Base-by-base conservation (phyloP, 163 green algal species). In the Scenedesmus sp. region DNA sequence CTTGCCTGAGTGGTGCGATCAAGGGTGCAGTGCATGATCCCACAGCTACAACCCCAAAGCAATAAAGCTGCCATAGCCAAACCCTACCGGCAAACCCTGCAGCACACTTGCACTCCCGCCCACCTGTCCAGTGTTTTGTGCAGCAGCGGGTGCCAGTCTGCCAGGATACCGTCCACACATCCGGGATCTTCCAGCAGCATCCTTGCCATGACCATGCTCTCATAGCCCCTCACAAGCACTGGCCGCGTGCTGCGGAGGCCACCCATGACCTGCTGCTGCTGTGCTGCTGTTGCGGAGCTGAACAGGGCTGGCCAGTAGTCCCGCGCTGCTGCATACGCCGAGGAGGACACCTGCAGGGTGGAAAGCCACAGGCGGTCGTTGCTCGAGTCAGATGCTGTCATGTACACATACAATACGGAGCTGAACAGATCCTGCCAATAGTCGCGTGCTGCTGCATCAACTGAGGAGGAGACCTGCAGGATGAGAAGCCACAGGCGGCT, bases 191-290 rank as follows among this genome's bases (percentile, higher is more conserved):
- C 94, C 2, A 93, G 62, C 86, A 95, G 87, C 92, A 96, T 86
- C 2, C 94, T 91, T 15, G 94, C 90, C 95, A 96, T 97, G 6
- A 97, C 92, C 89, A 97, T 94, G 52, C 92, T 91, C 73, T 98
- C 96, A 66, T 93, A 97, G 1, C 96, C 96, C 20, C 95, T 94
- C 1, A 97, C 86, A 4, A 97, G 87, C 15, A 93, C 92, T 2
- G 95, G 95, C 5, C 95, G 85, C 8, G 57, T 90, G 3, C 79
- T 59, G 57, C 91, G 82, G 9, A 94, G 57, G 2, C 87, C 91
- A 1, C 46, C 76, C 46, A 93, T 79, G 8, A 97, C 60, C 59
- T 85, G 54, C n/a, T 90, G 76, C 23, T 74, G 26, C 62, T 90
- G 46, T 1, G 16, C 64, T 0, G n/a, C 89, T 67, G 83, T 55